phyloP scores from a whole-genome alignment of 352 stramenopile species.

The Pythium utonaiense region DNA sequence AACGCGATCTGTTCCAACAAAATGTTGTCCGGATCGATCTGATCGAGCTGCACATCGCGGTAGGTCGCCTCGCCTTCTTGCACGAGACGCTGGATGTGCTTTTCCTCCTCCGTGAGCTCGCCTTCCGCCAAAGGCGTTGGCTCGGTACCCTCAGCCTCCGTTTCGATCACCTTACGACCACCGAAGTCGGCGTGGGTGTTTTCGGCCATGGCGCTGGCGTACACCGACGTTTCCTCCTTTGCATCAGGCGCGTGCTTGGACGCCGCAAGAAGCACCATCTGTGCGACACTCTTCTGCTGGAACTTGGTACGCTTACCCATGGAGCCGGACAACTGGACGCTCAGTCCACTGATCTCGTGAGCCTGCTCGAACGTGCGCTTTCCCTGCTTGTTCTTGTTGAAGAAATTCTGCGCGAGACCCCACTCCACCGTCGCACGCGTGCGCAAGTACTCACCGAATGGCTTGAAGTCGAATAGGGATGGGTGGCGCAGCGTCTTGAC shows the following conservation, averaged over 20 bases:
- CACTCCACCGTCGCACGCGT: constrained; percentile 89
- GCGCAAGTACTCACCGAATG: constrained; percentile 46
- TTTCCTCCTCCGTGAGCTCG: constrained; percentile 42
- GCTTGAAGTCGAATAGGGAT: constrained; percentile 36
- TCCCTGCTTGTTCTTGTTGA: constrained; percentile 87
- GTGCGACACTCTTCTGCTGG: constrained; percentile 89
- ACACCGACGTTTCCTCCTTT: constrained; percentile 27
- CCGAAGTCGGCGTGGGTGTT: constrained; percentile 68
- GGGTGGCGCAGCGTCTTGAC: constrained; percentile 34
- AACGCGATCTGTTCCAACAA: constrained; percentile 92
- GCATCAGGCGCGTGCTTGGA: constrained; percentile 51
- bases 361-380: constrained; percentile 89
- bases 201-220: constrained; percentile 49
- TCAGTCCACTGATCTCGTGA: constrained; percentile 77
- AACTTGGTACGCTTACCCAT: constrained; percentile 95
- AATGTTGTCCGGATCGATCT: constrained; percentile 87
- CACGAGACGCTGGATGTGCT: constrained; percentile 56
- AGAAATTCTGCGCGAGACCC: constrained; percentile 91
- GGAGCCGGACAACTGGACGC: constrained; percentile 87
- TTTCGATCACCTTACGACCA: constrained; percentile 33
- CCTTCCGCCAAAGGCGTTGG: neutral
- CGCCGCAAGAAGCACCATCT: constrained; percentile 80
- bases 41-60: constrained; percentile 82
- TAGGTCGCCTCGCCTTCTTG: constrained; percentile 66
- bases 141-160: constrained; percentile 27